Evolutionary conservation across 176 grass and related monocot species (phyloP), one percentile per base, ranked within the genome.

Genomic region (Bromus sterilis): DNA sequence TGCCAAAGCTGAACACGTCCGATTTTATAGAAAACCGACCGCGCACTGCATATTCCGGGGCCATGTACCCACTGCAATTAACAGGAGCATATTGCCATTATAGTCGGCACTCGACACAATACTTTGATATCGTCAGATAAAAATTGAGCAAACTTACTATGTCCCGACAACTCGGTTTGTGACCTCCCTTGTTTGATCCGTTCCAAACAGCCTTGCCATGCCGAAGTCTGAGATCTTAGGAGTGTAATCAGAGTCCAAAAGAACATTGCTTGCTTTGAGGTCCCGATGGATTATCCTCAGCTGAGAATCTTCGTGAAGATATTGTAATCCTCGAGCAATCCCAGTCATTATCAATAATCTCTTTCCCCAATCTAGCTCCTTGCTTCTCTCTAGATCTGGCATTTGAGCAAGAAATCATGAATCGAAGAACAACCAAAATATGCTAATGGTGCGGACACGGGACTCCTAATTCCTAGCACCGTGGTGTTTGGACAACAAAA

Each of bases 181-280:
- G 16, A 87, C 14, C 24, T 82, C 80, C 14, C 6, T 31, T 11
- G 71, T 81, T 65, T 91, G 78, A 78, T 94, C 86, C 21, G 43
- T 69, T 39, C 49, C 80, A 71, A 91, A 89, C 18, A 89, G 21
- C 46, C 46, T 49, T 16, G 46, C 46, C 46, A 49, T 18, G 16
- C 46, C 46, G 46, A 49, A 49, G 15, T 94, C 92, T 7, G 89
- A 80, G 70, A 94, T 89, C 74, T 94, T 94, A 10, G 92, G 89
- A 75, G 46, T 86, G 67, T 89, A 86, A 57, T 91, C 31, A 11
- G 60, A 43, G 58, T 74, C 33, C 5, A 66, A 13, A 4, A 49
- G 16, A 20, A 49, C 46, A 16, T 49, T 49, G 46, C 46, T 49
- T 5, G 16, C 16, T 20, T 49, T 49, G 46, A 49, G 46, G 6